These are phyloP conservation scores for Phytophthora macrochlamydospora DNA, from an alignment of 352 stramenopile species.

Conservation along the genomic window DNA sequence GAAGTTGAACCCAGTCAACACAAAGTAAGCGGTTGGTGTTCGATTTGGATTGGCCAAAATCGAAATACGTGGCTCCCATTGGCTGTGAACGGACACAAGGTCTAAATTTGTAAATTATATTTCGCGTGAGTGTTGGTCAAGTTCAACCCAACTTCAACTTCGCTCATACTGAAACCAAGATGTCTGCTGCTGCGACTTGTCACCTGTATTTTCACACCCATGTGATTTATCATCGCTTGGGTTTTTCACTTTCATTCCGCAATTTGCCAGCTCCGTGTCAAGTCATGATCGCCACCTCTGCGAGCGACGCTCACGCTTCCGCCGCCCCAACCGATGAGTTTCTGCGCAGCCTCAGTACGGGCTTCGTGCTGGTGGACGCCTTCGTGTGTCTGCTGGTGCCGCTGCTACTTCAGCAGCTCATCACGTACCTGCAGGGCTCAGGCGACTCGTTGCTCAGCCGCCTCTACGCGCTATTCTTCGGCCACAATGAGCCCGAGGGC, in stretches of 20 bases:
- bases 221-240: too few relatives aligned
- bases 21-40: too few relatives aligned
- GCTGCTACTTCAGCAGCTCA: conserved; percentile 33
- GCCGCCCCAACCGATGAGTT: conserved; percentile 25
- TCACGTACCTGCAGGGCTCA: conserved; percentile 28
- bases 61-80: too few relatives aligned
- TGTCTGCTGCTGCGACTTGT: too few relatives aligned
- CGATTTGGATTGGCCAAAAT: too few relatives aligned
- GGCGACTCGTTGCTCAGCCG: conserved; percentile 23
- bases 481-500: conserved; percentile 21
- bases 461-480: conserved; percentile 18
- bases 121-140: too few relatives aligned
- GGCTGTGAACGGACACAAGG: too few relatives aligned
- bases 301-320: conserved; percentile 14
- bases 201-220: too few relatives aligned
- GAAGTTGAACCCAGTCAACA: background rate
- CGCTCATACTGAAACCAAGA: too few relatives aligned
- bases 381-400: conserved; percentile 52
- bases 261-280: conserved; percentile 8
- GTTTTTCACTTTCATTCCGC: background rate
- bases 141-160: too few relatives aligned
- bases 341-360: conserved; percentile 42
- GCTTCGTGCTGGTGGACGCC: conserved; percentile 45
- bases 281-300: background rate
- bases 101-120: too few relatives aligned